These are phyloP conservation scores for Bryum argenteum DNA, from an alignment of 225 moss, liverwort and hornwort species.

Conservation along the genomic window DNA sequence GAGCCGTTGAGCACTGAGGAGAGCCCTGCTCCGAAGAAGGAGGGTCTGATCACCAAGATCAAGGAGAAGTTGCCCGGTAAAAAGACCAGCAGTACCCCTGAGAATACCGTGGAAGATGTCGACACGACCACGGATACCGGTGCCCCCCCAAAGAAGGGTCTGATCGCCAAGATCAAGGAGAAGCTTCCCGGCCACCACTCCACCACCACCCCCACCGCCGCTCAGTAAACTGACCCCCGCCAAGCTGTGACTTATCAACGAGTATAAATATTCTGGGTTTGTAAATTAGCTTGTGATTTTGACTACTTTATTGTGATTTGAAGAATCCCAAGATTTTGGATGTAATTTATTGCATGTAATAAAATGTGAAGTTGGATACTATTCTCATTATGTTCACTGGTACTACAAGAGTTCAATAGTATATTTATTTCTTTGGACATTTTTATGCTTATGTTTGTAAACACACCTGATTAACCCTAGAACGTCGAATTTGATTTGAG, in stretches of 20 bases:
- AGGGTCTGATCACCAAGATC: constrained; percentile 41
- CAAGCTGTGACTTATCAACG: too few species aligned
- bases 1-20: not conserved
- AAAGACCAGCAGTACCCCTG: constrained; percentile 15
- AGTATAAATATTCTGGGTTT: not conserved
- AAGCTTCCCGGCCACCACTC: constrained; percentile 46
- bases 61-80: constrained; percentile 44
- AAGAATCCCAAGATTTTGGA: too few species aligned
- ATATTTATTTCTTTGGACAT: too few species aligned
- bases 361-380: too few species aligned
- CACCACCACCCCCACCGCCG: constrained; percentile 6
- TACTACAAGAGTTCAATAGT: too few species aligned
- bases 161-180: constrained; percentile 43
- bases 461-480: too few species aligned
- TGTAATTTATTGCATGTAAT: too few species aligned
- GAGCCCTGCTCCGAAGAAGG: constrained; percentile 43
- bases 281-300: constrained; percentile 29
- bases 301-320: too few species aligned
- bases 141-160: constrained; percentile 48
- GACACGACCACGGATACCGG: not conserved
- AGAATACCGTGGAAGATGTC: not conserved
- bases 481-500: too few species aligned
- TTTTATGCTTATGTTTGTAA: too few species aligned
- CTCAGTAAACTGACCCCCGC: not conserved
- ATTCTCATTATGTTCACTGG: too few species aligned